These are phyloP conservation scores for Parastagonospora nodorum DNA, from an alignment of 2,329 filamentous ascomycete species.

Conservation along the genomic window DNA sequence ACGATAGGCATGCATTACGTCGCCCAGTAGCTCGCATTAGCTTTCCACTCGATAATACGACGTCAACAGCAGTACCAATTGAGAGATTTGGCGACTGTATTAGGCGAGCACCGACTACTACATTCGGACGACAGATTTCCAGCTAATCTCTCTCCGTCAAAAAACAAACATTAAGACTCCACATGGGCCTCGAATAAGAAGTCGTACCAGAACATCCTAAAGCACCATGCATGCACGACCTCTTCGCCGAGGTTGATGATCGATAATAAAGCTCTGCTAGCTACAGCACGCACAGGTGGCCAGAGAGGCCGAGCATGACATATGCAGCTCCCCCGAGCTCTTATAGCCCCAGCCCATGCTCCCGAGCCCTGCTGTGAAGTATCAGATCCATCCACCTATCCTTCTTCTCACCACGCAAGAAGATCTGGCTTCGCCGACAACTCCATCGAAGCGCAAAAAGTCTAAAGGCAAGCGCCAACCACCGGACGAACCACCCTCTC, in stretches of 20 bases:
- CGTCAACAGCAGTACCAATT: conserved; percentile 5
- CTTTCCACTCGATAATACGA: conserved; percentile 5
- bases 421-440: conserved; percentile 16
- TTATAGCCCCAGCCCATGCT: conserved; percentile 1
- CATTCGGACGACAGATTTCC: conserved; percentile 2
- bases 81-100: conserved; percentile 8
- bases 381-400: neutral
- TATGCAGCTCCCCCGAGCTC: neutral
- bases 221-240: conserved; percentile 1
- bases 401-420: conserved; percentile 1
- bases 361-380: conserved; percentile 1
- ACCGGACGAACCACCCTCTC: conserved; percentile 4
- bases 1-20: conserved; percentile 17
- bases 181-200: conserved; percentile 6
- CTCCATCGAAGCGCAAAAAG: conserved; percentile 12
- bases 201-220: neutral
- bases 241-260: conserved; percentile 13
- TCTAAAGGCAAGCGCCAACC: conserved; percentile 5
- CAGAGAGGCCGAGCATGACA: neutral
- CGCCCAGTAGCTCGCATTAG: conserved; percentile 1
- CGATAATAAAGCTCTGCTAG: conserved; percentile 13
- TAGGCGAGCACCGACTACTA: conserved; percentile 4
- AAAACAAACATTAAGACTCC: conserved; percentile 6
- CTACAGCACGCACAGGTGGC: neutral
- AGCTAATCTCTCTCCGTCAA: conserved; percentile 6